These are phyloP conservation scores for Mycosphaerella sp. DNA, from an alignment of 2,329 filamentous ascomycete genomes.

Conservation along the genomic window DNA sequence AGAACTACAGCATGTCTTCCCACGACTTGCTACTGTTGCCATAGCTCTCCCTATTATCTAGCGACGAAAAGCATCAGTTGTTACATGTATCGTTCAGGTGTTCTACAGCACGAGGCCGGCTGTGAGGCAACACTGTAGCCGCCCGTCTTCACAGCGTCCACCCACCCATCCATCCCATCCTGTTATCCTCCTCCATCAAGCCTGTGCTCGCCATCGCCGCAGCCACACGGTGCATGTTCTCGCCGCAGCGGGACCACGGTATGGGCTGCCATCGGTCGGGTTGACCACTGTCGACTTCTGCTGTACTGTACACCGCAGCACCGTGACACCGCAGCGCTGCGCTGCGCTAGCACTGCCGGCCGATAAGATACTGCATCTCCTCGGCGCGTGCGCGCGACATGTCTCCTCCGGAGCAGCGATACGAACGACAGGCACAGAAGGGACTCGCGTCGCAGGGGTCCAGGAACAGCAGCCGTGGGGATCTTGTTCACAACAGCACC, in stretches of 20 bases:
- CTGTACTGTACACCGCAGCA: background rate
- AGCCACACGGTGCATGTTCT: no score
- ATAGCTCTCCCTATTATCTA: no score
- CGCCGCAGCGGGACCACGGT: no score
- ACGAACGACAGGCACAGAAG: background rate
- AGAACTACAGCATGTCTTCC: background rate
- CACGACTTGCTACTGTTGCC: background rate
- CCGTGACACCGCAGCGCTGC: conserved; percentile 4
- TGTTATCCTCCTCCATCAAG: no score
- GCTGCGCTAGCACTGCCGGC: background rate
- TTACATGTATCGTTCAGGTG: no score
- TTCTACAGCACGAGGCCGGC: no score
- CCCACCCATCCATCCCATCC: no score
- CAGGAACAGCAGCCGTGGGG: background rate
- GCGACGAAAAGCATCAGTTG: no score
- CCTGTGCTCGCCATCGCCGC: no score
- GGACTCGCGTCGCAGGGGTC: background rate
- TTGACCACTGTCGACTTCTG: background rate
- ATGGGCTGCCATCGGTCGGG: no score
- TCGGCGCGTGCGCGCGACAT: background rate
- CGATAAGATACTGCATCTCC: background rate
- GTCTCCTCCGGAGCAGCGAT: background rate
- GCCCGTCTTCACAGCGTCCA: no score
- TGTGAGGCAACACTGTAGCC: no score
- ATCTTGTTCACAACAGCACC: background rate